A percentile compares a stretch with the other conserved stretches of the same genome.
These are phyloP conservation scores for Taiozyma onychis DNA, from an alignment of 1,139 yeast species.

Conservation along the genomic window DNA sequence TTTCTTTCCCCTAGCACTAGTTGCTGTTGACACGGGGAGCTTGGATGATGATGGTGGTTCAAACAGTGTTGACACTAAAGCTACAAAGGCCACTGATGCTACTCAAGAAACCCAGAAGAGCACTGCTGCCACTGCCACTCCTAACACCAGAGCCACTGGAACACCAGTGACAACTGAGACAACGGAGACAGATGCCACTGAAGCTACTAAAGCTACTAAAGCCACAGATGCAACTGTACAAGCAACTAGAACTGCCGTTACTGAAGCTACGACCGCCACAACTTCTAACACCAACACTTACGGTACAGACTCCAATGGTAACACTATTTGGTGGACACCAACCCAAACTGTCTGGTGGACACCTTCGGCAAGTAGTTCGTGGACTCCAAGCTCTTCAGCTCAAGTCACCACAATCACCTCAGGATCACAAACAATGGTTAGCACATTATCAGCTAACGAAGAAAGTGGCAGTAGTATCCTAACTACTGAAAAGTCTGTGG, in stretches of 20 bases:
- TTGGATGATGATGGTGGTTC: background rate
- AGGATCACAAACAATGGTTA: constrained; percentile 1
- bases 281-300: background rate
- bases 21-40: background rate
- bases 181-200: background rate
- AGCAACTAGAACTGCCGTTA: background rate
- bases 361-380: constrained; percentile 18
- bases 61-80: background rate
- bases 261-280: background rate
- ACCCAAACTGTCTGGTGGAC: constrained; percentile 16
- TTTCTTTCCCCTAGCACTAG: background rate
- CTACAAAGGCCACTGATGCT: background rate
- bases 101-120: background rate
- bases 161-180: background rate
- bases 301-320: background rate
- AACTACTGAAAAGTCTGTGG: background rate
- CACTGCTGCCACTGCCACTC: background rate
- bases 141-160: background rate
- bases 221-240: background rate
- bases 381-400: constrained; percentile 5
- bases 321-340: background rate
- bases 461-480: background rate
- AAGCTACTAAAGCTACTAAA: background rate
- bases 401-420: background rate
- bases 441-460: background rate